Percentiles rank a stretch among this genome's conserved stretches.
phyloP scores from a whole-genome alignment of 2,329 filamentous ascomycete species.

The Chrysoporthe austroafricana region DNA sequence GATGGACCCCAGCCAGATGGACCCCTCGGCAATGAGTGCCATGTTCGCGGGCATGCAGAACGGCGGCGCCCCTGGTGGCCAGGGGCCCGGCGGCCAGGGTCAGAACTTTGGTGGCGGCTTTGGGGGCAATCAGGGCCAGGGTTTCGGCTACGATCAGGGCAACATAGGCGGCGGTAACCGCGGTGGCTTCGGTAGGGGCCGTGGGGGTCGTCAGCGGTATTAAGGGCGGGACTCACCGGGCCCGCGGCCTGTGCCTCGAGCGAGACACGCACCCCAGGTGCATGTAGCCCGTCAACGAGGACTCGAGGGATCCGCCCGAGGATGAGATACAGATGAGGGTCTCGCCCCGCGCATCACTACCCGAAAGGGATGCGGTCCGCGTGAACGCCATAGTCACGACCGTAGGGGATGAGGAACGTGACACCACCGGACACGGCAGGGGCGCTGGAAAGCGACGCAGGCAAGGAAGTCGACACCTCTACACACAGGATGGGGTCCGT shows the following conservation, averaged over 20 bases:
- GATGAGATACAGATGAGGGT: too few species aligned
- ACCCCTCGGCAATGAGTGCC: conserved; percentile 58
- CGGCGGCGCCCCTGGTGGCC: conserved; percentile 44
- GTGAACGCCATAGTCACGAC: too few species aligned
- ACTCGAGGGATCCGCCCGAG: not conserved
- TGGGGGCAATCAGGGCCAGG: conserved; percentile 56
- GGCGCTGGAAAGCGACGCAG: too few species aligned
- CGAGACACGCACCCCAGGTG: not conserved
- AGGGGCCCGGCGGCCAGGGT: conserved; percentile 53
- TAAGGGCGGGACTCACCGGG: not conserved
- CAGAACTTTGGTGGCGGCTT: conserved; percentile 57
- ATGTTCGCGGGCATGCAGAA: conserved; percentile 65
- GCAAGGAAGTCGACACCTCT: too few species aligned
- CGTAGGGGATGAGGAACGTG: too few species aligned
- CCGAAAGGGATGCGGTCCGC: too few species aligned
- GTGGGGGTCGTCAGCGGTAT: conserved; percentile 36
- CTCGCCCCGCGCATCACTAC: too few species aligned
- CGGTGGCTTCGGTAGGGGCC: conserved; percentile 36
- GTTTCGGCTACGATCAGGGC: conserved; percentile 53
- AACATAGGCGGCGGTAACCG: conserved; percentile 46
- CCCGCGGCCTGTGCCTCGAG: not conserved
- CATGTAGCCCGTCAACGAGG: not conserved
- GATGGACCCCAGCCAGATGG: conserved; percentile 70
- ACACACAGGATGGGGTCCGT: too few species aligned
- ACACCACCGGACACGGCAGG: too few species aligned